These are phyloP conservation scores for Houttuynia cordata DNA, from an alignment of 164 flowering plant species.

Conservation along the genomic window DNA sequence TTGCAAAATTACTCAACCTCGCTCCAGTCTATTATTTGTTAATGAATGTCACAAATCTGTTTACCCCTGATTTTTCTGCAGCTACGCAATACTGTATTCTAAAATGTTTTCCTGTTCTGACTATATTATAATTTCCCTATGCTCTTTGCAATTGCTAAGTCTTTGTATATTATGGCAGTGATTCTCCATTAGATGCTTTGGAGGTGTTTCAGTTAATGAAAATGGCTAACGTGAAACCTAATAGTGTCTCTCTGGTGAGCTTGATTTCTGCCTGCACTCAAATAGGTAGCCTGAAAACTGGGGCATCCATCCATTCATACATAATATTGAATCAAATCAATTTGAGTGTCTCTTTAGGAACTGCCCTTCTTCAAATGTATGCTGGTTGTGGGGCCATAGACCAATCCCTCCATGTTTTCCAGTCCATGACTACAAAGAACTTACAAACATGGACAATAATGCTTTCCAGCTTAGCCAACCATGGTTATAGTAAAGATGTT, in stretches of 20 bases:
- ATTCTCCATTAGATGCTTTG: conserved; percentile 23
- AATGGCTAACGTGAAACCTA: conserved; percentile 28
- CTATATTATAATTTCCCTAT: neutral
- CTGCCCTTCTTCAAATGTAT: conserved; percentile 46
- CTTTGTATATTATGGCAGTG: conserved; percentile 13
- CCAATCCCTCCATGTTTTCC: conserved; percentile 29
- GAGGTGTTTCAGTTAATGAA: conserved; percentile 30
- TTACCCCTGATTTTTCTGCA: no score
- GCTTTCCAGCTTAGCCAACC: conserved; percentile 40
- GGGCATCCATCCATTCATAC: conserved; percentile 30
- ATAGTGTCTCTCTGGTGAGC: conserved; percentile 40
- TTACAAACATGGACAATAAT: conserved; percentile 48
- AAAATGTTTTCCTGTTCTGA: neutral
- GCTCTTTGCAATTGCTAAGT: neutral
- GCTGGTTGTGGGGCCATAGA: conserved; percentile 44
- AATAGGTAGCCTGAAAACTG: conserved; percentile 21
- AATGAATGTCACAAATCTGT: no score
- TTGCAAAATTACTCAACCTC: no score
- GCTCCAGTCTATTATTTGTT: no score
- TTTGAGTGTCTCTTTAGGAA: conserved; percentile 31
- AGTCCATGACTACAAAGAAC: conserved; percentile 29
- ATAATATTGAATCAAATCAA: conserved; percentile 19
- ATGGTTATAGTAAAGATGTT: conserved; percentile 33
- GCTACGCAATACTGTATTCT: no score
- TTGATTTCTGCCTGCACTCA: conserved; percentile 41